A percentile compares a stretch with the other conserved stretches of the same genome.
phyloP scores from a whole-genome alignment of 805 yeast genomes.

The Cyberlindnera mississippiensis region DNA sequence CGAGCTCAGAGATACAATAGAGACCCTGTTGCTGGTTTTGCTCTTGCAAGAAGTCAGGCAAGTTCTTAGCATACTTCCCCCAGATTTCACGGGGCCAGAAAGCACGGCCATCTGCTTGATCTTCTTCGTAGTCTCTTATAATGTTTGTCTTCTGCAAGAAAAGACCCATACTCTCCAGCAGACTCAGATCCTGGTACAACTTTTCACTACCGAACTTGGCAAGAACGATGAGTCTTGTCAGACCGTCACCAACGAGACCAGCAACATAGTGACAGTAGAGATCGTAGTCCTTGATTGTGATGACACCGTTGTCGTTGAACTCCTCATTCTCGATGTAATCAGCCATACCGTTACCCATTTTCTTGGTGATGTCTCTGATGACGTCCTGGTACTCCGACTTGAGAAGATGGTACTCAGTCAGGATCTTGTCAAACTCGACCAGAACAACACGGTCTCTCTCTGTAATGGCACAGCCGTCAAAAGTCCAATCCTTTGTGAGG shows the following conservation, averaged over 20 bases:
- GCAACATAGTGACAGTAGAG: slow-evolving; percentile 96
- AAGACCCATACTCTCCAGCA: slow-evolving; percentile 86
- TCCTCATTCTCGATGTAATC: slow-evolving; percentile 76
- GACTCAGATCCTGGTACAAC: slow-evolving; percentile 48
- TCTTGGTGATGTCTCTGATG: slow-evolving; percentile 67
- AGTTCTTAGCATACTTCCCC: slow-evolving; percentile 67
- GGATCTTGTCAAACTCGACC: slow-evolving; percentile 68
- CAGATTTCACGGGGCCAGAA: slow-evolving; percentile 97
- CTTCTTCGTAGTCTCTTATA: slow-evolving; percentile 92
- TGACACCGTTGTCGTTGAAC: slow-evolving; percentile 75
- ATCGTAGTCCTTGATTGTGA: slow-evolving; percentile 77
- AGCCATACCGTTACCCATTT: slow-evolving; percentile 99
- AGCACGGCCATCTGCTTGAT: slow-evolving; percentile 83
- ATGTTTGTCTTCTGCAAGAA: slow-evolving; percentile 95
- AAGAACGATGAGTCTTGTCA: slow-evolving; percentile 73
- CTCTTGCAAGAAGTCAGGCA: slow-evolving; percentile 55
- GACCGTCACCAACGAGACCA: slow-evolving; percentile 95
- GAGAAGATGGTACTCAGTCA: slow-evolving; percentile 68
- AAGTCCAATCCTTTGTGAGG: slow-evolving; percentile 71
- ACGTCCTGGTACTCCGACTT: slow-evolving; percentile 74
- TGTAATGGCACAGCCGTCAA: slow-evolving; percentile 63
- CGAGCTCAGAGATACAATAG: slow-evolving; percentile 76
- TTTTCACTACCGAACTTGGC: slow-evolving; percentile 65
- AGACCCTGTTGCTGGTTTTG: slow-evolving; percentile 53
- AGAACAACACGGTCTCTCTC: slow-evolving; percentile 82